Conservation (phyloP, 2,329 filamentous ascomycete species). For the Nemania sp. region DNA sequence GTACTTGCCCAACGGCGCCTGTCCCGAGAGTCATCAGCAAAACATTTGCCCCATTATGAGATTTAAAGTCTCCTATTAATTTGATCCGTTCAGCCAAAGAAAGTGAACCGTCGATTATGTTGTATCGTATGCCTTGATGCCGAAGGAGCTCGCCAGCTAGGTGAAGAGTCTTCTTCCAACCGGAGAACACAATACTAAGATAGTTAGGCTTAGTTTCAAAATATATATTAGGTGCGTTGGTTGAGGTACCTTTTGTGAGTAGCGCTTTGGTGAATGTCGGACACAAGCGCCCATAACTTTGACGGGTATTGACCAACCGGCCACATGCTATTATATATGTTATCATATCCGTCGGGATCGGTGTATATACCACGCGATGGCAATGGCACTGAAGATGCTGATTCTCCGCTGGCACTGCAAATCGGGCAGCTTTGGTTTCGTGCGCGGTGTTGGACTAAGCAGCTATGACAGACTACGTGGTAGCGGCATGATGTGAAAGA, state of each 20-base stretch:
- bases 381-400: neutral
- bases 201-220: conserved; percentile 1
- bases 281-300: conserved; percentile 19
- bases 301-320: neutral
- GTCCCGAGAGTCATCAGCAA: conserved; percentile 51
- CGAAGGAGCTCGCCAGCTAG: conserved; percentile 45
- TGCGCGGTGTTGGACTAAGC: neutral
- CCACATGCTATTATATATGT: too few species aligned
- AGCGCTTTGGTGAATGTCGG: conserved; percentile 42
- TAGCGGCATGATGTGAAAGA: conserved; percentile 5
- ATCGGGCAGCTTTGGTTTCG: neutral
- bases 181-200: conserved; percentile 52
- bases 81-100: conserved; percentile 32
- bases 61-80: conserved; percentile 19
- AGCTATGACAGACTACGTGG: conserved; percentile 23
- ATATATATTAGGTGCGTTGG: neutral
- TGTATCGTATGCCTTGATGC: conserved; percentile 41
- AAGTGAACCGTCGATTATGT: conserved; percentile 48
- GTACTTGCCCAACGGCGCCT: conserved; percentile 47
- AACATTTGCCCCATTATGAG: conserved; percentile 30
- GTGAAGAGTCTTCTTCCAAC: conserved; percentile 52
- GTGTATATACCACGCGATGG: neutral
- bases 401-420: neutral
- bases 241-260: conserved; percentile 38
- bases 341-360: neutral